Evolutionary conservation across 2,329 filamentous ascomycete species (phyloP), one percentile per base, ranked within the genome.

Genomic region (Calonectria hawksworthii): DNA sequence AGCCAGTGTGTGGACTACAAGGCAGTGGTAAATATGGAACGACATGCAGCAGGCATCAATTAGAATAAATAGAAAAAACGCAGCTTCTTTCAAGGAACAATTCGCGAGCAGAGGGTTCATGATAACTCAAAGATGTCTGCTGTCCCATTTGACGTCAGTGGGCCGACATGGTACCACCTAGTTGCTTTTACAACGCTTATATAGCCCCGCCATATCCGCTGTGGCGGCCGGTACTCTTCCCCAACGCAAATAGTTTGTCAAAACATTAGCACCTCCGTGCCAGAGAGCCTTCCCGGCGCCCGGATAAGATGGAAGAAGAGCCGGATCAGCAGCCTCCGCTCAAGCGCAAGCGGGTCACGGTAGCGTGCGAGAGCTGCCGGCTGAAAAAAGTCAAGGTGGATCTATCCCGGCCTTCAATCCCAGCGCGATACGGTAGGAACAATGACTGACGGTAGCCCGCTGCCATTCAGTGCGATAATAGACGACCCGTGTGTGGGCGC

Each of bases 321-420:
- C 18, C 21, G 18, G 54, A 59, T 36, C 54, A 59, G 30, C 54
- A 59, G 23, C 54, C 54, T 34, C 54, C 54, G 21, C 54, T 59
- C 8, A 59, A 59, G n/a, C 54, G 54, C 32, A 59, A 59, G 36
- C 54, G 54, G 32, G 54, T 59, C 32, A 59, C 54, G 21, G 32
- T 36, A 14, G 54, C 54, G 14, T 59, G 32, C 23, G 54, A 59
- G 36, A 36, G 54, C 36, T 59, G 54, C 14, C 54, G 54, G 21
- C 10, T 59, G 14, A 59, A 59, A 38, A 59, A 59, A 59, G 54
- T 59, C 54, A 59, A 59, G 54, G 32, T 59, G 54, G 32, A 59
- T 59, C 54, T 36, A 14, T 38, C 32, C 54, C 32, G 36, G 30
- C 30, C 41, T n/a, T 36, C 54, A n/a, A 34, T 13, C 11, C 32